A percentile compares a stretch with the other conserved stretches of the same genome.
phyloP scores from a whole-genome alignment of 2,329 filamentous ascomycete species.

The Polychaeton citri region DNA sequence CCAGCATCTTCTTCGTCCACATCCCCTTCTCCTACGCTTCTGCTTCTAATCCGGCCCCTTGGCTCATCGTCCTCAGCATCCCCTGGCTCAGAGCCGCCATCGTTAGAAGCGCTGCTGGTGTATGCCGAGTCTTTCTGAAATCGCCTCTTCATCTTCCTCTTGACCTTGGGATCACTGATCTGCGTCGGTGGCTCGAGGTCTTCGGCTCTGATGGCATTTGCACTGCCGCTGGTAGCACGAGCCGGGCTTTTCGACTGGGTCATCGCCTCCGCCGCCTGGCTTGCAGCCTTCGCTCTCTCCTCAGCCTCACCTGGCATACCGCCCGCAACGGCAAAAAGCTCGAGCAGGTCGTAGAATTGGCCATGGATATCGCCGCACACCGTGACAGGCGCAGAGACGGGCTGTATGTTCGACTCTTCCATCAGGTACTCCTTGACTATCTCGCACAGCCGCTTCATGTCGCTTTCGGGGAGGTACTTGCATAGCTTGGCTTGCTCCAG shows the following conservation, averaged over 20 bases:
- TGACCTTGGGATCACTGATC: constrained; percentile 76
- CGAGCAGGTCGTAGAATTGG: constrained; percentile 91
- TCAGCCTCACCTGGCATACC: constrained; percentile 74
- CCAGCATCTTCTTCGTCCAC: constrained; percentile 34
- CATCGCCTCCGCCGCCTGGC: constrained; percentile 7
- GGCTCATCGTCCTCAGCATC: constrained; percentile 34
- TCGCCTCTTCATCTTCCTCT: constrained; percentile 61
- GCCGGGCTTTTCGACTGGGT: constrained; percentile 9
- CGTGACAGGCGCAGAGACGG: constrained; percentile 91
- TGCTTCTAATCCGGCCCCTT: constrained; percentile 24
- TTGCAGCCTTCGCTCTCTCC: constrained; percentile 13
- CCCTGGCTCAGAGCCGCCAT: constrained; percentile 16
- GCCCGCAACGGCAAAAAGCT: constrained; percentile 90
- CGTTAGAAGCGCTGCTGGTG: constrained; percentile 37
- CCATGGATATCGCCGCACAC: constrained; percentile 98
- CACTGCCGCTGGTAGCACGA: constrained; percentile 2
- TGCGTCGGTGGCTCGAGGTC: constrained; percentile 83
- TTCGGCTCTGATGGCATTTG: constrained; percentile 65
- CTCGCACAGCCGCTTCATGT: constrained; percentile 98
- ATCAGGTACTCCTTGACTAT: constrained; percentile 98
- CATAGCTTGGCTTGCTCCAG: constrained; percentile 92
- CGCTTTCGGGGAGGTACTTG: constrained; percentile 86
- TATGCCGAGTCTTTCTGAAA: constrained; percentile 40
- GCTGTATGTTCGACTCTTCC: constrained; percentile 99
- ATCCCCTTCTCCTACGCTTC: constrained; percentile 16